Conservation (phyloP, 495 filamentous ascomycete species). For the Jackrogersella minutella region DNA sequence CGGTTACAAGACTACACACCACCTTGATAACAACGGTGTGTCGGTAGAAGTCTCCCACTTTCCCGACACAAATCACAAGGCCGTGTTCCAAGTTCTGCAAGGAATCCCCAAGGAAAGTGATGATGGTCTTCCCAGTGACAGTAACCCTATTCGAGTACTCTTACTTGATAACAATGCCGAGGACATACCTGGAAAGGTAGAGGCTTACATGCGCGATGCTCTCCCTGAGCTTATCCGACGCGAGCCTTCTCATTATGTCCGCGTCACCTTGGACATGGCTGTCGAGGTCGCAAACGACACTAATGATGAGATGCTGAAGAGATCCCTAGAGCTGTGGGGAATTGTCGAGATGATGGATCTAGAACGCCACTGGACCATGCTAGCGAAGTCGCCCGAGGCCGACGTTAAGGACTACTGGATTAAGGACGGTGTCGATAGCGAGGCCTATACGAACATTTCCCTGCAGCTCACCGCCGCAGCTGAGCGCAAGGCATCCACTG, state of each 20-base stretch:
- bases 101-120: slow-evolving; percentile 55
- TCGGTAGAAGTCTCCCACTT: slow-evolving; percentile 76
- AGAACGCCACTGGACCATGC: slow-evolving; percentile 71
- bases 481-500: slow-evolving; percentile 72
- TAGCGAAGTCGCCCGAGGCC: slow-evolving; percentile 45
- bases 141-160: slow-evolving; percentile 41
- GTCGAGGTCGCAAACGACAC: slow-evolving; percentile 61
- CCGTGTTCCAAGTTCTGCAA: slow-evolving; percentile 63
- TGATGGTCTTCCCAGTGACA: slow-evolving; percentile 22
- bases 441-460: slow-evolving; percentile 62
- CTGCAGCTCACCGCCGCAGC: slow-evolving; percentile 76
- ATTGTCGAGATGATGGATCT: slow-evolving; percentile 76
- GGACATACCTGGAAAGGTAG: slow-evolving; percentile 71
- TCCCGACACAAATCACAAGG: slow-evolving; percentile 61
- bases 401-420: slow-evolving; percentile 46
- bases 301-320: slow-evolving; percentile 69
- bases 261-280: slow-evolving; percentile 69
- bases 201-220: slow-evolving; percentile 73
- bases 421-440: slow-evolving; percentile 52
- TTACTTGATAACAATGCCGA: slow-evolving; percentile 73
- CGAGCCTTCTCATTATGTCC: slow-evolving; percentile 74
- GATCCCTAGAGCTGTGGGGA: slow-evolving; percentile 78
- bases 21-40: slow-evolving; percentile 64
- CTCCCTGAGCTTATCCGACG: slow-evolving; percentile 67
- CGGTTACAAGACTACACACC: slow-evolving; percentile 62